These are phyloP conservation scores for Balansia obtecta DNA, from an alignment of 2,329 filamentous ascomycete genomes.

Conservation along the genomic window DNA sequence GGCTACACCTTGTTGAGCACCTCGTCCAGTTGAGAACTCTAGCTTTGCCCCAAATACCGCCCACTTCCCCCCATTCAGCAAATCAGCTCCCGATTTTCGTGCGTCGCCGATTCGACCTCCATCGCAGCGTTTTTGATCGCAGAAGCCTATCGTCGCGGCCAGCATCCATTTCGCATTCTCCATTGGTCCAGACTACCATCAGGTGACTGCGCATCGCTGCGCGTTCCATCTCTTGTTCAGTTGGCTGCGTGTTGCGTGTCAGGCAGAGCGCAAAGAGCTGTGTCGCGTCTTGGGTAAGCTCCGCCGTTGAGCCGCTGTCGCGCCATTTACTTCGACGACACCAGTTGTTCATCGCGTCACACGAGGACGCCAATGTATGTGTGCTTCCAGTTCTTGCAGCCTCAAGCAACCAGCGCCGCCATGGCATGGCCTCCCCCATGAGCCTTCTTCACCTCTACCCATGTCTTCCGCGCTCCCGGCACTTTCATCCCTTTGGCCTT, in stretches of 20 bases:
- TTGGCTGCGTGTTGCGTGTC: slow-evolving; percentile 12
- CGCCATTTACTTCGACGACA: slow-evolving; percentile 3
- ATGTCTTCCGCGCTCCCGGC: not conserved
- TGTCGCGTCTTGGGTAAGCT: slow-evolving; percentile 6
- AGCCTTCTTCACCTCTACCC: not conserved
- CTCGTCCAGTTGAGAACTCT: slow-evolving; percentile 1
- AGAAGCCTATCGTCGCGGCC: slow-evolving; percentile 40
- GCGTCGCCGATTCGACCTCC: slow-evolving; percentile 20
- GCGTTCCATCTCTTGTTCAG: slow-evolving; percentile 11
- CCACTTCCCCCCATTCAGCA: slow-evolving; percentile 22
- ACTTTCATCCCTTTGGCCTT: not conserved
- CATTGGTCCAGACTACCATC: slow-evolving; percentile 36
- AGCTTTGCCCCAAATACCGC: slow-evolving; percentile 10
- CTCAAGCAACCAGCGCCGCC: not conserved
- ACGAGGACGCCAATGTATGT: slow-evolving; percentile 3
- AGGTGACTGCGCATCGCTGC: slow-evolving; percentile 33
- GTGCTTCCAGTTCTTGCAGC: not conserved
- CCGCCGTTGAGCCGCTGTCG: slow-evolving; percentile 9
- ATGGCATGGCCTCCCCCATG: not conserved
- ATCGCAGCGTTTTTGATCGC: slow-evolving; percentile 26
- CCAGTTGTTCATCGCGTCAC: slow-evolving; percentile 3
- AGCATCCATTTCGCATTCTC: slow-evolving; percentile 26
- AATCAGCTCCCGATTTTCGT: slow-evolving; percentile 35
- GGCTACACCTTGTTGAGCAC: slow-evolving; percentile 4
- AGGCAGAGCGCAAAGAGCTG: slow-evolving; percentile 12